These are phyloP conservation scores for Ophiocordyceps australis DNA, from an alignment of 2,329 filamentous ascomycete species.

Conservation along the genomic window DNA sequence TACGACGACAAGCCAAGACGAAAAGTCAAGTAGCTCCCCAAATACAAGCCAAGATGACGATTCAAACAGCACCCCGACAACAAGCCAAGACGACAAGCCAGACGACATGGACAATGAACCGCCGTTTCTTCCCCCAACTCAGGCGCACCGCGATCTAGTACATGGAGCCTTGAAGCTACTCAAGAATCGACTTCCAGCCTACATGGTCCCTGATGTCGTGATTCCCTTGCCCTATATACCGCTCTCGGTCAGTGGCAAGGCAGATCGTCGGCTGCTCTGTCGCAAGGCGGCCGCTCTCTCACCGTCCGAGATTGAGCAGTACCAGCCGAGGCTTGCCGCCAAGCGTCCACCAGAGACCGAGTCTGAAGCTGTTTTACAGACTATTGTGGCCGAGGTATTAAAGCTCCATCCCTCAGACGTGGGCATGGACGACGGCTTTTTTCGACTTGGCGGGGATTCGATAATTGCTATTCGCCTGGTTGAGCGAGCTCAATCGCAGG, in stretches of 20 bases:
- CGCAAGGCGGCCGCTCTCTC: not conserved
- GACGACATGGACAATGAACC: not conserved
- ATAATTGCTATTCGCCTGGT: constrained; percentile 3
- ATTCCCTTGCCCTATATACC: constrained; percentile 1
- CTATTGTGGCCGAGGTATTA: constrained; percentile 1
- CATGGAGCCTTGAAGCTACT: not conserved
- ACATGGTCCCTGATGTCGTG: constrained; percentile 4
- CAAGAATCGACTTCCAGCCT: constrained; percentile 1
- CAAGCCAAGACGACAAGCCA: not conserved
- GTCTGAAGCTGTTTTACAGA: not conserved
- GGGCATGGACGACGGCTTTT: constrained; percentile 3
- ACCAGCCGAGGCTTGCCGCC: not conserved
- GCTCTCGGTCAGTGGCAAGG: constrained; percentile 1
- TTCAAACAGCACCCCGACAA: not conserved
- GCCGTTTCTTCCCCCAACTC: not conserved
- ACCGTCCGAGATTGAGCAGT: not conserved
- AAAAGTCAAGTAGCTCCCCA: too few relatives aligned
- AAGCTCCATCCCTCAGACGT: not conserved
- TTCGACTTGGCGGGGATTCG: constrained; percentile 4
- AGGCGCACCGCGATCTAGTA: not conserved
- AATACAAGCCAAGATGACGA: not conserved
- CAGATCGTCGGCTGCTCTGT: not conserved
- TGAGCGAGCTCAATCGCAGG: not conserved
- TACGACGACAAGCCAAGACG: too few relatives aligned
- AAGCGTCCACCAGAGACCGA: constrained; percentile 1